Evolutionary conservation across 345 rosid species (phyloP), one percentile per base, ranked within the genome.

Genomic region (Linum trigynum): DNA sequence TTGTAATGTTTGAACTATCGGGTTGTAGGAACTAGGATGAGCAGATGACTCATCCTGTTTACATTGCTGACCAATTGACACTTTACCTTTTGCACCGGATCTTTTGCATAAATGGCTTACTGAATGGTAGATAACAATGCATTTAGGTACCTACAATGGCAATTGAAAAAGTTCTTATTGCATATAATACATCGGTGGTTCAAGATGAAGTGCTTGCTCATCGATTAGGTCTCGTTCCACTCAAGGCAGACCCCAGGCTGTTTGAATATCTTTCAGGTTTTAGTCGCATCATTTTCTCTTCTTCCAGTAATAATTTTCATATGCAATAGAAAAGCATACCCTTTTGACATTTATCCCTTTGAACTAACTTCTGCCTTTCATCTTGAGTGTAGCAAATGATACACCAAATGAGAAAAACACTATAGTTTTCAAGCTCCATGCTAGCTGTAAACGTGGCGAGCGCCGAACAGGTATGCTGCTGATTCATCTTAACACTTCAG

Each of bases 141-240:
- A 2, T 78, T 67, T 76, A 90, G 99, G 67, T 90, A 79, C 96
- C 97, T n/a, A 70, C 97, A 15, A 86, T 94, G 96, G 97, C 97
- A 62, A 88, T 94, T 71, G 99, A 94, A 67, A 90, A 90, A 71
- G 97, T 94, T 58, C 67, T 94, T 55, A 74, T 94, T 62, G 95
- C 96, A 63, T 83, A 90, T 73, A 94, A 94, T 72, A 88, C 99
- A 38, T 94, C 97, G 2, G 66, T 88, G 45, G 63, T 94, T 64
- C 88, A 84, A 77, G 99, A 94, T 55, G 99, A 94, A 77, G 95
- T 94, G 70, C 96, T 90, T 77, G 80, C 99, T 58, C 99, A 90
- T 65, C 85, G 96, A 74, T 77, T 94, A 78, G 99, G 99, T 71
- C 92, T 92, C 41, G 78, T 90, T 81, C 98, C 98, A 9, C 77